Percentiles rank a stretch among this genome's conserved stretches.
These are phyloP conservation scores for Globisporangium barbulae DNA, from an alignment of 352 stramenopile species.

Conservation along the genomic window DNA sequence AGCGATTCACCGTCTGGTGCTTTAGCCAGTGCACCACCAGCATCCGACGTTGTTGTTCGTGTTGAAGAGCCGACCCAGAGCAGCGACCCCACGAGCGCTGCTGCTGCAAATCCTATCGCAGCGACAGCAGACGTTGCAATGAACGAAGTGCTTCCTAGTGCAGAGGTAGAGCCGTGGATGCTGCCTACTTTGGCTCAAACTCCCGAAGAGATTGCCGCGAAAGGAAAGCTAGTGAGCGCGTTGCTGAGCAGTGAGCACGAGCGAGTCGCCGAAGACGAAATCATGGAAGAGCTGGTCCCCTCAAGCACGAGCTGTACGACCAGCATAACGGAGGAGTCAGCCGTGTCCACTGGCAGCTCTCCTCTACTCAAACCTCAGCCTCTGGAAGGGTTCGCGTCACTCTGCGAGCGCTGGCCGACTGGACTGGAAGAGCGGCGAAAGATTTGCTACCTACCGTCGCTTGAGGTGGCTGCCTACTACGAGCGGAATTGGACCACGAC, in stretches of 20 bases:
- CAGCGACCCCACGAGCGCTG: not conserved
- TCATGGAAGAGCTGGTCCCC: not conserved
- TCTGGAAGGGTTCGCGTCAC: constrained; percentile 11
- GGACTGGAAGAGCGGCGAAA: constrained; percentile 43
- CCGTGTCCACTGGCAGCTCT: constrained; percentile 11
- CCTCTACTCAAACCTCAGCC: not conserved
- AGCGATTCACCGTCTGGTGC: no score
- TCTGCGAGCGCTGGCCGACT: constrained; percentile 46
- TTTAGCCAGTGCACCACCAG: not conserved
- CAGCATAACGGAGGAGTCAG: constrained; percentile 1
- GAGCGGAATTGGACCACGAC: constrained; percentile 7
- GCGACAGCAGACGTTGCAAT: not conserved
- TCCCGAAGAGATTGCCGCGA: constrained; percentile 24
- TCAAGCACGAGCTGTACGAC: not conserved
- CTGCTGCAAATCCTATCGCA: not conserved
- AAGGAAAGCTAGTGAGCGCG: constrained; percentile 22
- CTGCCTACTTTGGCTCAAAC: constrained; percentile 13
- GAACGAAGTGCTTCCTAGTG: not conserved
- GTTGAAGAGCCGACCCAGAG: not conserved
- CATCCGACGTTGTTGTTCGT: no score
- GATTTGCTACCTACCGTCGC: constrained; percentile 32
- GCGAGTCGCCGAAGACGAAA: not conserved
- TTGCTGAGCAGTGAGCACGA: constrained; percentile 18
- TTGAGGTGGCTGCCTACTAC: constrained; percentile 6
- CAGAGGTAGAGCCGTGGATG: constrained; percentile 18